These are phyloP conservation scores for Neonectria coccinea DNA, from an alignment of 2,329 filamentous ascomycete species.

Conservation along the genomic window DNA sequence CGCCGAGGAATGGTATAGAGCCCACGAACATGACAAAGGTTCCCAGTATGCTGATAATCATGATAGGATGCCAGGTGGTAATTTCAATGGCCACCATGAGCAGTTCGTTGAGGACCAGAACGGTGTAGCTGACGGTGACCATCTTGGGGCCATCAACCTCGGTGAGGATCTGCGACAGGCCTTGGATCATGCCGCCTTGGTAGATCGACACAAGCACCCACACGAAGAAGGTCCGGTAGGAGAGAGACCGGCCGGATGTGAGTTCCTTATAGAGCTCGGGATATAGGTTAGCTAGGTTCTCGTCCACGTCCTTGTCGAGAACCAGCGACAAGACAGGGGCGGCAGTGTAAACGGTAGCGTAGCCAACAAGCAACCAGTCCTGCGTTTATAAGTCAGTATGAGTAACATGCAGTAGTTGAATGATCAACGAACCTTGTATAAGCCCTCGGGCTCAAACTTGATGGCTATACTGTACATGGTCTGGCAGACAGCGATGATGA, in stretches of 20 bases:
- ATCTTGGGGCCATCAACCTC: slow-evolving; percentile 79
- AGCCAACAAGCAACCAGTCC: slow-evolving; percentile 97
- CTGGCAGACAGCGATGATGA: slow-evolving; percentile 96
- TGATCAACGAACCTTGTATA: slow-evolving; percentile 75
- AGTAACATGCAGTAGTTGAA: background rate
- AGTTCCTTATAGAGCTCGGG: slow-evolving; percentile 98
- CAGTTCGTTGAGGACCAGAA: slow-evolving; percentile 92
- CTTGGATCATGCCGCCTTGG: slow-evolving; percentile 94
- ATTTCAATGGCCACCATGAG: slow-evolving; percentile 98
- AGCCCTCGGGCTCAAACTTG: slow-evolving; percentile 90
- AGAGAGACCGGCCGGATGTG: slow-evolving; percentile 87
- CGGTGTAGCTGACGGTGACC: slow-evolving; percentile 92
- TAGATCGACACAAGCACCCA: slow-evolving; percentile 97
- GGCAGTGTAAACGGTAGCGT: slow-evolving; percentile 96
- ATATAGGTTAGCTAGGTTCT: slow-evolving; percentile 92
- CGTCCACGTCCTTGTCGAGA: slow-evolving; percentile 94
- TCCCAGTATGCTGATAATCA: slow-evolving; percentile 86
- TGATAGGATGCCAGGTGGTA: slow-evolving; percentile 95
- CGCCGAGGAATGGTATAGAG: slow-evolving; percentile 85
- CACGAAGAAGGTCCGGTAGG: slow-evolving; percentile 94
- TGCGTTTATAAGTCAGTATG: slow-evolving; percentile 49
- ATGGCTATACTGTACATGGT: slow-evolving; percentile 97
- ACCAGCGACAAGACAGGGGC: slow-evolving; percentile 92
- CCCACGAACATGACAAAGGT: slow-evolving; percentile 85
- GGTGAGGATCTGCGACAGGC: slow-evolving; percentile 89